Evolutionary conservation across 805 yeast genomes (phyloP), one percentile per base, ranked within the genome.

Genomic region (Starmerella potacharoeniae): DNA sequence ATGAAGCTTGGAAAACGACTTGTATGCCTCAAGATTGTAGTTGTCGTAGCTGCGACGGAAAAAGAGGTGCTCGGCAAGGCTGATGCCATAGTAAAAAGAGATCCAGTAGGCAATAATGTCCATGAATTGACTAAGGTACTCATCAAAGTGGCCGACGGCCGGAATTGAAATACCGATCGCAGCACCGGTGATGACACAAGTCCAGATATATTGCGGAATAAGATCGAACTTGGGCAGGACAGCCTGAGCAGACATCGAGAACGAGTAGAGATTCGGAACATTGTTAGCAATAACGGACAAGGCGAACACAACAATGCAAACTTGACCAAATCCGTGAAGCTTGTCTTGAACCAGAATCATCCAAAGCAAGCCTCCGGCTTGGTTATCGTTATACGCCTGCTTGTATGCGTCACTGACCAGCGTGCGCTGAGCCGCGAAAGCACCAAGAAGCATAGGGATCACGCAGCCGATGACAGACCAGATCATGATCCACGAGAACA

Each of bases 221-320:
- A 75, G 78, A 44, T 81, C 75, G 66, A 89, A 78, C 60, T 79
- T 80, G 55, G 84, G 79, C 85, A 91, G 85, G 64, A 85, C 73
- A 45, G 93, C 81, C 73, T 90, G 97, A 37, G 89, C 88, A 61
- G 89, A 82, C 66, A 90, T 76, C 42, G 88, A 90, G 64, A 88
- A 79, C 30, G 97, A 86, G 75, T 90, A 90, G 84, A 88, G 82
- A 75, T 88, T 89, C 70, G 96, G 96, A 69, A 89, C 81, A 74
- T 88, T 89, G 77, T 87, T 88, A 61, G 96, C 83, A 55, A 90
- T 84, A 35, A 95, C 87, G 35, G 96, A 86, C 61, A 90, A 72
- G 16, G 95, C 87, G 60, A 90, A 74, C 17, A 90, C 34, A 35
- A 90, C 96, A 71, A 90, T 80, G 71, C 90, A 82, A 76, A 90